Conservation (phyloP, 2,329 filamentous ascomycete genomes). For the Neofusicoccum cordaticola region DNA sequence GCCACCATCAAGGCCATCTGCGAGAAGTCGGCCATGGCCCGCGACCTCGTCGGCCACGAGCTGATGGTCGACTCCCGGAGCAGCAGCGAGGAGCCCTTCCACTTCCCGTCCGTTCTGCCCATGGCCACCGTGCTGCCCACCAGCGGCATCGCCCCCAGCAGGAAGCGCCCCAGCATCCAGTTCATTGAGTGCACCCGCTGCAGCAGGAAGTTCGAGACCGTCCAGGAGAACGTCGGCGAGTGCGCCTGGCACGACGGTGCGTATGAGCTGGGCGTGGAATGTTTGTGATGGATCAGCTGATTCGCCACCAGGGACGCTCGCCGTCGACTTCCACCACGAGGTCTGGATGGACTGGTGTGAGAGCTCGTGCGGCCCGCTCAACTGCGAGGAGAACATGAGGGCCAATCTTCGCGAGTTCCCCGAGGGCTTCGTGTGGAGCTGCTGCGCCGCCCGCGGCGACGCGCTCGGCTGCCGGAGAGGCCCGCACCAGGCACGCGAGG, state of each 20-base stretch:
- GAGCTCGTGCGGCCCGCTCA: not conserved
- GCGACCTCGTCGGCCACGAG: slow-evolving; percentile 15
- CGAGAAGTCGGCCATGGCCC: slow-evolving; percentile 9
- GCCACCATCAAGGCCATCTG: slow-evolving; percentile 16
- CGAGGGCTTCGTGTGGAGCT: slow-evolving; percentile 12
- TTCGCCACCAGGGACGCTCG: not conserved
- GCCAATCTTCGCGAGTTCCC: not conserved
- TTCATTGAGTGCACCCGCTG: slow-evolving; percentile 2
- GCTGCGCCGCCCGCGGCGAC: slow-evolving; percentile 6
- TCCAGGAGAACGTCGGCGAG: slow-evolving; percentile 1
- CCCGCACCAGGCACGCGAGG: slow-evolving; percentile 4
- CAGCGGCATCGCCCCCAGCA: slow-evolving; percentile 6
- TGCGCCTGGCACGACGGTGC: slow-evolving; percentile 13
- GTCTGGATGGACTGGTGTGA: slow-evolving; percentile 10
- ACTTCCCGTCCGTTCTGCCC: not conserved
- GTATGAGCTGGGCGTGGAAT: not conserved
- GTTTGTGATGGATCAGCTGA: slow-evolving; percentile 1
- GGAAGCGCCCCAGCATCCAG: slow-evolving; percentile 1
- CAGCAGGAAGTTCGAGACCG: slow-evolving; percentile 13
- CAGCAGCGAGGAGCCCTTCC: slow-evolving; percentile 16
- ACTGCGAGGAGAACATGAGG: slow-evolving; percentile 7
- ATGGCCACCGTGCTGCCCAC: not conserved
- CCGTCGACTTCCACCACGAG: slow-evolving; percentile 1
- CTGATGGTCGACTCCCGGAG: slow-evolving; percentile 12
- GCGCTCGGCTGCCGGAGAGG: slow-evolving; percentile 2